Evolutionary conservation across 805 yeast genomes (phyloP).

Genomic region (Hagleromyces aurorensis): DNA sequence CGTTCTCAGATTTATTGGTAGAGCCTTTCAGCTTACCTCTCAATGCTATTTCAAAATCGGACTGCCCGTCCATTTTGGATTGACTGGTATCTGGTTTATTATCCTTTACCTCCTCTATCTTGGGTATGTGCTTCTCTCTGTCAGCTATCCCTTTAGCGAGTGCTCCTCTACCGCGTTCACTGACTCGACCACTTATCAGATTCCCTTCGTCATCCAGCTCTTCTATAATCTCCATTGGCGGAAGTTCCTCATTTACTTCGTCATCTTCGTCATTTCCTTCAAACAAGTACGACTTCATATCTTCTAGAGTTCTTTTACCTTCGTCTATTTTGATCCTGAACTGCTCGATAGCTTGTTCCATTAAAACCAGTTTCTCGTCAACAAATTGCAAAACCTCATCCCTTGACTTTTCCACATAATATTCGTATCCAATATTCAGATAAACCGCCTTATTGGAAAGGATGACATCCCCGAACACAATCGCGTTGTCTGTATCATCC

Average conservation of each 20-base stretch:
- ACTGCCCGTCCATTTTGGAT: slow-evolving; percentile 61
- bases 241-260: slow-evolving; percentile 42
- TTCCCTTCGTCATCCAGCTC: slow-evolving; percentile 80
- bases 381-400: slow-evolving; percentile 22
- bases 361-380: slow-evolving; percentile 18
- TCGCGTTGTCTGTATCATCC: slow-evolving; percentile 12
- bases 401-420: slow-evolving; percentile 23
- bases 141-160: slow-evolving; percentile 10
- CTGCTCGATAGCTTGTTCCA: slow-evolving; percentile 36
- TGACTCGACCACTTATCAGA: slow-evolving; percentile 41
- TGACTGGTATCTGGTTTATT: no score
- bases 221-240: slow-evolving; percentile 77
- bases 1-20: background rate
- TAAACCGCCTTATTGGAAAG: slow-evolving; percentile 20
- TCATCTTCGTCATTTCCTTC: slow-evolving; percentile 6
- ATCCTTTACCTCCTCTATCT: slow-evolving; percentile 6
- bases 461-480: slow-evolving; percentile 27
- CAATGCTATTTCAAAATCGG: slow-evolving; percentile 11
- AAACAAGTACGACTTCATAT: slow-evolving; percentile 11
- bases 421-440: slow-evolving; percentile 28
- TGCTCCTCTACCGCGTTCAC: slow-evolving; percentile 29
- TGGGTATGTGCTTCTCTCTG: slow-evolving; percentile 5
- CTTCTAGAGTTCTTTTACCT: slow-evolving; percentile 31
- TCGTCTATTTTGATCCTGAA: slow-evolving; percentile 35
- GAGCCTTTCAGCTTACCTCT: slow-evolving; percentile 7